Evolutionary conservation across 1,139 yeast species (phyloP).

Genomic region (Pichia sp.): DNA sequence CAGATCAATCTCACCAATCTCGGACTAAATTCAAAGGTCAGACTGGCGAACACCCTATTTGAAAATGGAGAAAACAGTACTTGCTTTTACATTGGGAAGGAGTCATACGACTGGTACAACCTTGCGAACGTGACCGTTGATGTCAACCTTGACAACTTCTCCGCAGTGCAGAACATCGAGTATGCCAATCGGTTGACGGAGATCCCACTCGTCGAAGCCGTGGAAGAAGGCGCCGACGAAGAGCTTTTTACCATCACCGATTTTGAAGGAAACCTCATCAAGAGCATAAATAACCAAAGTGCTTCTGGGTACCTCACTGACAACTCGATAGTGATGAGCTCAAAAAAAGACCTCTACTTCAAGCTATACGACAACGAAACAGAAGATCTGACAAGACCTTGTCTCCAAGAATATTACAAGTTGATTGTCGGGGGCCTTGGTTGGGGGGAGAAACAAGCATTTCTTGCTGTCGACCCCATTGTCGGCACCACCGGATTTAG

Average conservation of each 20-base stretch:
- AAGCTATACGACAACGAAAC: constrained; percentile 16
- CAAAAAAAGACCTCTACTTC: constrained; percentile 35
- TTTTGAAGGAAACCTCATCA: constrained; percentile 46
- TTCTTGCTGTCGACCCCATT: constrained; percentile 28
- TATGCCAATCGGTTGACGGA: constrained; percentile 19
- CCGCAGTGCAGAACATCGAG: background rate
- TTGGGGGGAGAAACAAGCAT: constrained; percentile 32
- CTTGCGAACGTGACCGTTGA: constrained; percentile 7
- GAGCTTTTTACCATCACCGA: constrained; percentile 36
- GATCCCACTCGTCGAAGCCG: constrained; percentile 18
- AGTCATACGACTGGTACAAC: constrained; percentile 12
- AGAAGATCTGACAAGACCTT: background rate
- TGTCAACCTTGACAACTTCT: background rate
- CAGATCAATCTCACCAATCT: constrained; percentile 9
- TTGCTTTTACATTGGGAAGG: constrained; percentile 20
- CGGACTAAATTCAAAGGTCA: constrained; percentile 6
- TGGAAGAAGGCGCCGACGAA: constrained; percentile 1
- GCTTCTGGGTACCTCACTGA: constrained; percentile 47
- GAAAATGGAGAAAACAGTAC: constrained; percentile 25
- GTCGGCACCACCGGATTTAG: constrained; percentile 23
- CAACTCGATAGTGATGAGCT: constrained; percentile 41
- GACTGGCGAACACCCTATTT: constrained; percentile 31
- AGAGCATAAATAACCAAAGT: constrained; percentile 42
- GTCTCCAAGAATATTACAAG: constrained; percentile 19
- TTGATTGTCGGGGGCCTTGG: constrained; percentile 32